These are phyloP conservation scores for Papiliotrema fonsecae DNA, from an alignment of 1,284 basidiomycete species.

Conservation along the genomic window DNA sequence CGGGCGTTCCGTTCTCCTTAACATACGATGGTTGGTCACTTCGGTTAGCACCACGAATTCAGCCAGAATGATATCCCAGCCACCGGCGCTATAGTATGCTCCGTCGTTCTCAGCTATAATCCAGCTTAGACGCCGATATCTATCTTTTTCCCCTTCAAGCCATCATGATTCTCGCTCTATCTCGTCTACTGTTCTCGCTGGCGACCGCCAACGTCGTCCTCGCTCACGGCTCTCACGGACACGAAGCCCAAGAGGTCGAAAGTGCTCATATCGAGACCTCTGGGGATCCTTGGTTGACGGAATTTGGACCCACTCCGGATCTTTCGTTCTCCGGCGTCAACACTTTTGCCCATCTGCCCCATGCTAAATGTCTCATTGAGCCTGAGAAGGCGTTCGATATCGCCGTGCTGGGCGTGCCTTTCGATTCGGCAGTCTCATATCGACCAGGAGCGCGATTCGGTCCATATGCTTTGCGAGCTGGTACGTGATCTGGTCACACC, in stretches of 20 bases:
- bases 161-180: not conserved
- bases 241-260: not conserved
- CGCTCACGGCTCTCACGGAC: not conserved
- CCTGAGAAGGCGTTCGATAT: conserved; percentile 47
- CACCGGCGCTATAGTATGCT: too few species aligned
- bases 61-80: too few species aligned
- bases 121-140: too few species aligned
- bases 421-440: conserved; percentile 40
- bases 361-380: conserved; percentile 37
- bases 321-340: conserved; percentile 42
- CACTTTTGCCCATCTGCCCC: conserved; percentile 44
- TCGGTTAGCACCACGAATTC: too few species aligned
- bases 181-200: not conserved
- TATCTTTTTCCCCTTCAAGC: not conserved
- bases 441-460: conserved; percentile 46
- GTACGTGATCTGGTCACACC: conserved; percentile 10
- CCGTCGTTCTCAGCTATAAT: too few species aligned
- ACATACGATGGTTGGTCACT: too few species aligned
- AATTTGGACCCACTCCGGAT: conserved; percentile 38
- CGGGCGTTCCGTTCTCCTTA: too few species aligned
- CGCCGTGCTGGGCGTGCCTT: conserved; percentile 44
- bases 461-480: conserved; percentile 41
- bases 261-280: not conserved
- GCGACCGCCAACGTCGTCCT: not conserved
- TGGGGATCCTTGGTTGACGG: conserved; percentile 23